These are phyloP conservation scores for Lizanozyma gosingica DNA, from an alignment of 1,139 yeast species.

Conservation along the genomic window DNA sequence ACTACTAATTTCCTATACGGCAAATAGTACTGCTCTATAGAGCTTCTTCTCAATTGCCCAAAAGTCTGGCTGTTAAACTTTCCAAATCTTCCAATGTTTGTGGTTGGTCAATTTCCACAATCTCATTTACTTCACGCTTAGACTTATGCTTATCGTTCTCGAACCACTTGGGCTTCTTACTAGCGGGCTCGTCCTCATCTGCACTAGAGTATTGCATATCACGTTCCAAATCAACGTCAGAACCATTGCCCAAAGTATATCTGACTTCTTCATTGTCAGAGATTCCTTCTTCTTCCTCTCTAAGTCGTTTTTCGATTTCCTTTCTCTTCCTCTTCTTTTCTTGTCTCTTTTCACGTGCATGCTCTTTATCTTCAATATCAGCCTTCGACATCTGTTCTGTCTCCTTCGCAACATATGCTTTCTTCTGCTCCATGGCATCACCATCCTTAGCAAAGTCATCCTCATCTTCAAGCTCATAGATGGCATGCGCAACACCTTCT, in stretches of 20 bases:
- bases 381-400: slow-evolving; percentile 56
- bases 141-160: slow-evolving; percentile 22
- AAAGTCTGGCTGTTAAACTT: slow-evolving; percentile 71
- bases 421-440: slow-evolving; percentile 60
- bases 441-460: slow-evolving; percentile 78
- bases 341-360: slow-evolving; percentile 74
- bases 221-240: slow-evolving; percentile 35
- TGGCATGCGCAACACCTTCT: slow-evolving; percentile 84
- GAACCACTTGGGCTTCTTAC: slow-evolving; percentile 61
- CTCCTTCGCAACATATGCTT: slow-evolving; percentile 59
- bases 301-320: slow-evolving; percentile 55
- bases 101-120: slow-evolving; percentile 78
- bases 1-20: no score
- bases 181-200: slow-evolving; percentile 28
- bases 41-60: slow-evolving; percentile 5
- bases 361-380: slow-evolving; percentile 68
- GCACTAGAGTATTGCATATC: slow-evolving; percentile 35
- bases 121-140: slow-evolving; percentile 19
- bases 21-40: no score
- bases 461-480: slow-evolving; percentile 86
- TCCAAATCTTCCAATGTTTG: slow-evolving; percentile 90
- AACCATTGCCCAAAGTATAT: slow-evolving; percentile 15
- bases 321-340: slow-evolving; percentile 87
- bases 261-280: slow-evolving; percentile 16
- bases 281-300: slow-evolving; percentile 27